Evolutionary conservation across 805 yeast species (phyloP).

Genomic region (Barnettozyma vustinii): DNA sequence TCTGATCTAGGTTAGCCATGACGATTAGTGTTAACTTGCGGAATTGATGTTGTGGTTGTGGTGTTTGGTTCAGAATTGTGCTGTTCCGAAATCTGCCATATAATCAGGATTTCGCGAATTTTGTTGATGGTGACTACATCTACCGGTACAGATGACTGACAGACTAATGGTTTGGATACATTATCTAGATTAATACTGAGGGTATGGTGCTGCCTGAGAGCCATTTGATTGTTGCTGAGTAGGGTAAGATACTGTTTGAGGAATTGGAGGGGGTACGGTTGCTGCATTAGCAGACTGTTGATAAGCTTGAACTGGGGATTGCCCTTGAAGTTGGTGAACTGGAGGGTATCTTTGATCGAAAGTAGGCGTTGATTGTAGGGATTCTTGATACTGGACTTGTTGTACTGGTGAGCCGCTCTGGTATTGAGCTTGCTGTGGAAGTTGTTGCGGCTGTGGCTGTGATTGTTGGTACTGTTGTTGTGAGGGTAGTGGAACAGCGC

Average conservation of each 20-base stretch:
- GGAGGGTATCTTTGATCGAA: slow-evolving; percentile 5
- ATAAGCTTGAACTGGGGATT: not conserved
- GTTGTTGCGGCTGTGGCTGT: slow-evolving; percentile 28
- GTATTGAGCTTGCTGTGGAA: slow-evolving; percentile 37
- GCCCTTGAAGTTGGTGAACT: not conserved
- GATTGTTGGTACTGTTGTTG: slow-evolving; percentile 18
- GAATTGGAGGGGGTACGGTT: slow-evolving; percentile 5
- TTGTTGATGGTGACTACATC: not conserved
- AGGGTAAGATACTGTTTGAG: slow-evolving; percentile 5
- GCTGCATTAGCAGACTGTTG: not conserved
- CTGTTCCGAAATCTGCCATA: not conserved
- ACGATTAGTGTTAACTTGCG: not conserved
- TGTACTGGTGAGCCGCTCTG: slow-evolving; percentile 27
- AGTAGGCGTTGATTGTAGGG: slow-evolving; percentile 7
- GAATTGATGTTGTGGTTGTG: not conserved
- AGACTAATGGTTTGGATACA: not conserved
- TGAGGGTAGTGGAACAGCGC: not conserved
- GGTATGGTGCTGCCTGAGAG: not conserved
- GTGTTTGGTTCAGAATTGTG: not conserved
- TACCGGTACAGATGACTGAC: not conserved
- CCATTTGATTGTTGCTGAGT: not conserved
- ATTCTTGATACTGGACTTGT: slow-evolving; percentile 1
- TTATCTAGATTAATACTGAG: not conserved
- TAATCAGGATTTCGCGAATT: not conserved
- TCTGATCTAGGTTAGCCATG: slow-evolving; percentile 12